Conservation (phyloP, 225 moss, liverwort and hornwort species). For the Marchantia polymorpha region DNA sequence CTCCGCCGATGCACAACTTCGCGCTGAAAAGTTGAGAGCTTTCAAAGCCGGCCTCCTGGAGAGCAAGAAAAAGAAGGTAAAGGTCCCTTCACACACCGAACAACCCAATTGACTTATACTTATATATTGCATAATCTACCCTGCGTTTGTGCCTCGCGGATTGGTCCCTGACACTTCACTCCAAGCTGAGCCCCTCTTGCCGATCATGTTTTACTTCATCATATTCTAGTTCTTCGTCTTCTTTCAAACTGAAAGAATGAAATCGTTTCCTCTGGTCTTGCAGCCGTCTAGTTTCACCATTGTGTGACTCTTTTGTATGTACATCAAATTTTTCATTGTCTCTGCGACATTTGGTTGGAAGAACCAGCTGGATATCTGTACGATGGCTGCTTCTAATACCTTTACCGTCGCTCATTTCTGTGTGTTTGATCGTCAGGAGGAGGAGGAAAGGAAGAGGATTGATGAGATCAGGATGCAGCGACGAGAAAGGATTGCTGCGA, state of each 20-base stretch:
- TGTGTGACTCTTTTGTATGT: too few species aligned
- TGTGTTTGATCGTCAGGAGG: conserved; percentile 45
- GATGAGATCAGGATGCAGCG: conserved; percentile 75
- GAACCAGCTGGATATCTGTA: too few species aligned
- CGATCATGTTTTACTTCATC: not conserved
- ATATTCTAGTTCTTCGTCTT: not conserved
- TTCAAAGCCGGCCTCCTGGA: conserved; percentile 54
- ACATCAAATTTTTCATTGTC: not conserved
- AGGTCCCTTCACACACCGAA: not conserved
- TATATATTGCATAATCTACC: not conserved
- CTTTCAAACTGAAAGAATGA: not conserved
- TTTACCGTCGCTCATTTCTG: not conserved
- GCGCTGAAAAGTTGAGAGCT: conserved; percentile 63
- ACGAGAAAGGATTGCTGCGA: conserved; percentile 82
- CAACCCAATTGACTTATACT: not conserved
- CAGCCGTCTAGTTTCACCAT: too few species aligned
- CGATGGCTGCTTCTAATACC: too few species aligned
- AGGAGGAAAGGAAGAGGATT: conserved; percentile 73
- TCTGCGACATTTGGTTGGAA: too few species aligned
- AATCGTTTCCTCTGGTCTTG: too few species aligned
- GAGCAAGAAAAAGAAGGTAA: conserved; percentile 78
- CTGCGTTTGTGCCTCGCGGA: not conserved
- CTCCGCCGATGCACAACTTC: conserved; percentile 70
- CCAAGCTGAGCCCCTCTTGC: not conserved
- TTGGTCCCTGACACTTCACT: not conserved